Percentiles rank a stretch among this genome's conserved stretches.
phyloP scores from a whole-genome alignment of 768 basidiomycete genomes.

The Cystobasidium tubakii region DNA sequence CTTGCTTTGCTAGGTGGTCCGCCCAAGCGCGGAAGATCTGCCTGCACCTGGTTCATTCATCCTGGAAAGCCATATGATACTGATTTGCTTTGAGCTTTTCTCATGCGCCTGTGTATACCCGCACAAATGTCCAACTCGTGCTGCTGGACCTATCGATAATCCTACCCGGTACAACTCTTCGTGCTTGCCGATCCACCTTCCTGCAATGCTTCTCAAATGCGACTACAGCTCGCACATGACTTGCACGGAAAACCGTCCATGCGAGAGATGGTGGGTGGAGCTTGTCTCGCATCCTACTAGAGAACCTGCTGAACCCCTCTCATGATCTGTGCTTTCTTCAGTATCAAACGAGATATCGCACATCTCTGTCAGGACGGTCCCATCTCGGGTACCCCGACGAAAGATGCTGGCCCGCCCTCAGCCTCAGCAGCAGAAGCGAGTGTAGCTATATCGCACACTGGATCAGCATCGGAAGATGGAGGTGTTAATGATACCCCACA shows the following conservation, averaged over 20 bases:
- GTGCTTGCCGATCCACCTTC: constrained; percentile 37
- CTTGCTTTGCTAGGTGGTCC: neutral
- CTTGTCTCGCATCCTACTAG: constrained; percentile 10
- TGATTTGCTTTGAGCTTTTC: too few relatives aligned
- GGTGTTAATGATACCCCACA: neutral
- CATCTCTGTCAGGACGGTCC: constrained; percentile 56
- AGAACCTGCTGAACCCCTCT: neutral
- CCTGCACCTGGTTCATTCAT: neutral
- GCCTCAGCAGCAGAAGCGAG: neutral
- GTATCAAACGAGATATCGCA: constrained; percentile 88
- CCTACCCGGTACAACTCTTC: too few relatives aligned
- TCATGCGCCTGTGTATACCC: too few relatives aligned
- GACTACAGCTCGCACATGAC: constrained; percentile 38
- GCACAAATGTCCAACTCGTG: too few relatives aligned
- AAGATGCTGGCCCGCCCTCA: neutral
- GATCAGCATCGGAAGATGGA: neutral
- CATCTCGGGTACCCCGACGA: neutral
- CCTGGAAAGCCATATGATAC: too few relatives aligned
- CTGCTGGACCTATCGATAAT: too few relatives aligned
- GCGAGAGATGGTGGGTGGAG: constrained; percentile 75
- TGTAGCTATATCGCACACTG: neutral
- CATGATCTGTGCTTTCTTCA: neutral
- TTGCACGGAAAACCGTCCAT: constrained; percentile 56
- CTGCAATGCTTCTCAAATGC: neutral
- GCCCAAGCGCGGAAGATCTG: neutral